phyloP scores from a whole-genome alignment of 2,329 filamentous ascomycete species.

The Colletotrichum sp. region DNA sequence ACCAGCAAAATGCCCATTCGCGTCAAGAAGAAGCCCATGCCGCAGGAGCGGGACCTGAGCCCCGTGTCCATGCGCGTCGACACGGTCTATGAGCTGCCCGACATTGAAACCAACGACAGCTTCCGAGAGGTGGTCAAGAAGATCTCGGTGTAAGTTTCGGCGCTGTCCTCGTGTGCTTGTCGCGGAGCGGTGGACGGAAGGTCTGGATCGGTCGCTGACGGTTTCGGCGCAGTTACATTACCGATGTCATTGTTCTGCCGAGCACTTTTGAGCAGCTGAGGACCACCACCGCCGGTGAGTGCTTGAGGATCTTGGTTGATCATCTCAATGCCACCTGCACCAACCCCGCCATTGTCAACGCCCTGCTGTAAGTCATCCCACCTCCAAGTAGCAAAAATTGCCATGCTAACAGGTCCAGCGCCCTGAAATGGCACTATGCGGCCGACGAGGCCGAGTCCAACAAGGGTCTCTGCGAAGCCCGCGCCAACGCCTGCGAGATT shows the following conservation, averaged over 20 bases:
- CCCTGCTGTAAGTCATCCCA: slow-evolving; percentile 65
- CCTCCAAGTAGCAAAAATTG: neutral
- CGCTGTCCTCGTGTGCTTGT: neutral
- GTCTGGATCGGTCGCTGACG: slow-evolving; percentile 10
- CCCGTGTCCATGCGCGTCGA: slow-evolving; percentile 38
- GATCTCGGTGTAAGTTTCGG: slow-evolving; percentile 59
- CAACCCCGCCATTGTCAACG: slow-evolving; percentile 74
- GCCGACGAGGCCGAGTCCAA: slow-evolving; percentile 63
- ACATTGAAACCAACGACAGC: slow-evolving; percentile 61
- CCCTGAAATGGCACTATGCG: slow-evolving; percentile 77
- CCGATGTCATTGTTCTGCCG: slow-evolving; percentile 66
- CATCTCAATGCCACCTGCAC: slow-evolving; percentile 68
- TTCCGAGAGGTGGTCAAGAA: slow-evolving; percentile 72
- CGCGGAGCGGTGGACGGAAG: neutral
- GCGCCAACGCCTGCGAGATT: slow-evolving; percentile 79
- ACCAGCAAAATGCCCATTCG: slow-evolving; percentile 39
- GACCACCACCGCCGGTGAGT: slow-evolving; percentile 67
- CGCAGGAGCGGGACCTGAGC: slow-evolving; percentile 35
- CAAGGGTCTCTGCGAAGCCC: slow-evolving; percentile 66
- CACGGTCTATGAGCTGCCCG: slow-evolving; percentile 49
- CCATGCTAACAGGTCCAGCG: slow-evolving; percentile 49
- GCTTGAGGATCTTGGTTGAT: slow-evolving; percentile 63
- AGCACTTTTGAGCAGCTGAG: slow-evolving; percentile 77
- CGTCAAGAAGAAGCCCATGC: slow-evolving; percentile 36
- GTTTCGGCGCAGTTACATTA: slow-evolving; percentile 60